phyloP scores from a whole-genome alignment of 2,329 filamentous ascomycete species.

The Alternaria postmessia region DNA sequence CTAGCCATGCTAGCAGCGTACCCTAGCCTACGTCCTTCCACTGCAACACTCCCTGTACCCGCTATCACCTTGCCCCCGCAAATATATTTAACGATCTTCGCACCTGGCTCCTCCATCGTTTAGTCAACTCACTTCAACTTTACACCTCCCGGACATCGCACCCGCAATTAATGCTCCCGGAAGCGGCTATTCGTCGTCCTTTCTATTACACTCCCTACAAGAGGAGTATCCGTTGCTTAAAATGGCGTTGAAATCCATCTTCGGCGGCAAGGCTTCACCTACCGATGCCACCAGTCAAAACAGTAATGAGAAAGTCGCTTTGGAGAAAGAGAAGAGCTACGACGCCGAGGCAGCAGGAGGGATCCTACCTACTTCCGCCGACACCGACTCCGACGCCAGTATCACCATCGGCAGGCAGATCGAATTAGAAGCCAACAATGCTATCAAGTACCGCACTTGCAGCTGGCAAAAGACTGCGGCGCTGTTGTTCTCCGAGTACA shows the following conservation, averaged over 20 bases:
- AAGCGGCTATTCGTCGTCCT: slow-evolving; percentile 41
- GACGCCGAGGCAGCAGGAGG: slow-evolving; percentile 47
- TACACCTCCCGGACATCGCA: not conserved
- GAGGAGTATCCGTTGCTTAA: slow-evolving; percentile 57
- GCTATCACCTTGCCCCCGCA: slow-evolving; percentile 16
- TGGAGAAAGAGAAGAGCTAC: slow-evolving; percentile 26
- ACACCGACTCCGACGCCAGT: slow-evolving; percentile 50
- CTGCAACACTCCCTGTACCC: slow-evolving; percentile 9
- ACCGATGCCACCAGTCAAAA: slow-evolving; percentile 23
- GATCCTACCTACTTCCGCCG: slow-evolving; percentile 46
- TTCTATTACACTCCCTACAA: slow-evolving; percentile 53
- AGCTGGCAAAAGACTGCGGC: slow-evolving; percentile 95
- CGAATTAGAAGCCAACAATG: slow-evolving; percentile 76
- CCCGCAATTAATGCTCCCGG: slow-evolving; percentile 52
- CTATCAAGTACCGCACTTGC: slow-evolving; percentile 91
- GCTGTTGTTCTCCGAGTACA: slow-evolving; percentile 92
- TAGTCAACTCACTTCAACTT: slow-evolving; percentile 4
- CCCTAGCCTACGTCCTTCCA: slow-evolving; percentile 7
- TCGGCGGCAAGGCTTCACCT: slow-evolving; percentile 31
- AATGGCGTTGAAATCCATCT: slow-evolving; percentile 59
- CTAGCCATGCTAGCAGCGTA: slow-evolving; percentile 11
- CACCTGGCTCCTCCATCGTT: slow-evolving; percentile 6
- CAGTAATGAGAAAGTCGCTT: slow-evolving; percentile 26
- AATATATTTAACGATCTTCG: slow-evolving; percentile 18
- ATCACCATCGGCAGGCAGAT: slow-evolving; percentile 71